Evolutionary conservation across 257 asterid species (phyloP).

Genomic region (Solanum sitiens): DNA sequence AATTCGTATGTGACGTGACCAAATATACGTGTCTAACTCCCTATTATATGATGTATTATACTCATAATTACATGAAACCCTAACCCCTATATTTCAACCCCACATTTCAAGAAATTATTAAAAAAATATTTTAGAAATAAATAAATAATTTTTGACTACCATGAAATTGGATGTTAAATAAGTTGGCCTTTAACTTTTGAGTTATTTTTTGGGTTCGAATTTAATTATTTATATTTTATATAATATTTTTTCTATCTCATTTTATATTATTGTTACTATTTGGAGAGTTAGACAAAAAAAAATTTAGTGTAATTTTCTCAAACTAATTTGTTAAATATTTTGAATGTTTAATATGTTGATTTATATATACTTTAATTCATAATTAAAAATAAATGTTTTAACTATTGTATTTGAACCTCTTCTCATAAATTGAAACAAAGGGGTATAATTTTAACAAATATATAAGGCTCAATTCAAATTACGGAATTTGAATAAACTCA

Average conservation of each 20-base stretch:
- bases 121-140: no score
- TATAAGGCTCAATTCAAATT: not conserved
- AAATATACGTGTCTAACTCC: conserved; percentile 40
- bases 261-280: not conserved
- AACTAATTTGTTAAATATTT: not conserved
- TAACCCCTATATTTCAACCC: conserved; percentile 1
- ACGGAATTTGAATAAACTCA: not conserved
- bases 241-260: not conserved
- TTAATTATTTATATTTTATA: not conserved
- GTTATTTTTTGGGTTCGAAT: not conserved
- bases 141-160: not conserved
- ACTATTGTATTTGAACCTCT: not conserved
- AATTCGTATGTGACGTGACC: conserved; percentile 39
- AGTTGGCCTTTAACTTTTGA: no score
- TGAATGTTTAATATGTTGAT: not conserved
- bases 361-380: not conserved
- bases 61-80: conserved; percentile 24
- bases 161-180: not conserved
- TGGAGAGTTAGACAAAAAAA: not conserved
- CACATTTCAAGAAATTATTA: not conserved
- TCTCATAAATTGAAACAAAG: not conserved
- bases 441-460: not conserved
- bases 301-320: not conserved
- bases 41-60: conserved; percentile 2
- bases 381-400: not conserved